Evolutionary conservation across 1,284 basidiomycete species (phyloP).

Genomic region (Irpex sp.): DNA sequence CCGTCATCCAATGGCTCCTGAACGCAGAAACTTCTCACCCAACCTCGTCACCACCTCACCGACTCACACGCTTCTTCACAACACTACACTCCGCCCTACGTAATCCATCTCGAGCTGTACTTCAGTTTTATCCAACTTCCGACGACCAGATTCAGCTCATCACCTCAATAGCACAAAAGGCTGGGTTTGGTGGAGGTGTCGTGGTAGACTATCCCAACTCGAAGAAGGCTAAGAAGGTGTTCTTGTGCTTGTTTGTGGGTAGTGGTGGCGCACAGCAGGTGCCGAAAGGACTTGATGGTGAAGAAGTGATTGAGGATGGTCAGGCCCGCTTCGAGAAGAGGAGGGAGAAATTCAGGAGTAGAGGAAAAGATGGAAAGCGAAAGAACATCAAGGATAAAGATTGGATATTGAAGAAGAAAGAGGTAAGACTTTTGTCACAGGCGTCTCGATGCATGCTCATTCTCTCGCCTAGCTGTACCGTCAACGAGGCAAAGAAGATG

Average conservation of each 20-base stretch:
- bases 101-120: slow-evolving; percentile 89
- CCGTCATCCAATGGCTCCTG: slow-evolving; percentile 97
- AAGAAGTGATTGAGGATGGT: slow-evolving; percentile 45
- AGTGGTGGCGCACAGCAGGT: slow-evolving; percentile 52
- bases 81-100: slow-evolving; percentile 90
- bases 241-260: slow-evolving; percentile 85
- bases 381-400: slow-evolving; percentile 64
- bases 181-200: slow-evolving; percentile 95
- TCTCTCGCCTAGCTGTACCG: slow-evolving; percentile 56
- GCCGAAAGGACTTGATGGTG: slow-evolving; percentile 70
- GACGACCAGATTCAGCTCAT: slow-evolving; percentile 97
- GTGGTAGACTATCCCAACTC: slow-evolving; percentile 98
- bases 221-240: slow-evolving; percentile 90
- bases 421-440: slow-evolving; percentile 39
- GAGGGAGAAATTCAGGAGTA: slow-evolving; percentile 47
- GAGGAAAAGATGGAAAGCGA: slow-evolving; percentile 54
- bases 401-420: slow-evolving; percentile 84
- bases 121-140: slow-evolving; percentile 94
- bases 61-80: slow-evolving; percentile 92
- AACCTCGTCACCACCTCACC: slow-evolving; percentile 87
- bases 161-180: slow-evolving; percentile 87
- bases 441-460: slow-evolving; percentile 3
- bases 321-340: slow-evolving; percentile 65
- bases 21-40: slow-evolving; percentile 94
- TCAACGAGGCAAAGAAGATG: slow-evolving; percentile 73